phyloP scores from a whole-genome alignment of 2,329 filamentous ascomycete species.

The Aspergillus cejpii region DNA sequence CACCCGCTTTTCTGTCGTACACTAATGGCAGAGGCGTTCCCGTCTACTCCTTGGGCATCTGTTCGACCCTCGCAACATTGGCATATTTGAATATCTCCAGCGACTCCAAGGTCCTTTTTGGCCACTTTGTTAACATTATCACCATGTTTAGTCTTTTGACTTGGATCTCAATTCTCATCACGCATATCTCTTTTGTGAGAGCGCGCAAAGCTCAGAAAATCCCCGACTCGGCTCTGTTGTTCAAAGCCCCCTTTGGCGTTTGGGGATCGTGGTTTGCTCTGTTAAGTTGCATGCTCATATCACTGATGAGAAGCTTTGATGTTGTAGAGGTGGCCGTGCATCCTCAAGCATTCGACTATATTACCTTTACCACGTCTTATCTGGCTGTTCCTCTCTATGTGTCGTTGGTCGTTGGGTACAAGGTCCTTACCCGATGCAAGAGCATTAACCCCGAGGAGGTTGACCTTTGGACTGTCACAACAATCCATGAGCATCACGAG shows the following conservation, averaged over 20 bases:
- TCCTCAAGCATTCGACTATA: slow-evolving; percentile 56
- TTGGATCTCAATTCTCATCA: slow-evolving; percentile 61
- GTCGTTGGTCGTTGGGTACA: slow-evolving; percentile 60
- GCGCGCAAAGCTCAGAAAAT: slow-evolving; percentile 57
- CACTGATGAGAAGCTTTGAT: slow-evolving; percentile 71
- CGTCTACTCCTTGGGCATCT: slow-evolving; percentile 56
- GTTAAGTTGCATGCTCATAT: slow-evolving; percentile 62
- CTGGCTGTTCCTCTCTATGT: slow-evolving; percentile 69
- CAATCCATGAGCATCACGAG: slow-evolving; percentile 63
- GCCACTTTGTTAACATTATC: slow-evolving; percentile 59
- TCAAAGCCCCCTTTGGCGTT: slow-evolving; percentile 63
- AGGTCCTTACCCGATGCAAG: slow-evolving; percentile 50
- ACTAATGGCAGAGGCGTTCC: slow-evolving; percentile 66
- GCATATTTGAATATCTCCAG: slow-evolving; percentile 59
- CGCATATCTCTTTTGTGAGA: slow-evolving; percentile 60
- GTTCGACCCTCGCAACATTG: slow-evolving; percentile 55
- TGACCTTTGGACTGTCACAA: slow-evolving; percentile 65
- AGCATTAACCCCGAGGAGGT: slow-evolving; percentile 51
- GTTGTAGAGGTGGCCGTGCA: slow-evolving; percentile 50
- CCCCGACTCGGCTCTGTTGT: slow-evolving; percentile 51
- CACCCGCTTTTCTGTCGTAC: slow-evolving; percentile 61
- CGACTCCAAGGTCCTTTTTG: slow-evolving; percentile 52
- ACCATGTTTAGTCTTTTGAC: slow-evolving; percentile 61
- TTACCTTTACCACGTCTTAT: slow-evolving; percentile 69
- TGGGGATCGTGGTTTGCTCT: slow-evolving; percentile 62